Evolutionary conservation across 345 rosid genomes (phyloP).

Genomic region (Syzygium aromaticum): DNA sequence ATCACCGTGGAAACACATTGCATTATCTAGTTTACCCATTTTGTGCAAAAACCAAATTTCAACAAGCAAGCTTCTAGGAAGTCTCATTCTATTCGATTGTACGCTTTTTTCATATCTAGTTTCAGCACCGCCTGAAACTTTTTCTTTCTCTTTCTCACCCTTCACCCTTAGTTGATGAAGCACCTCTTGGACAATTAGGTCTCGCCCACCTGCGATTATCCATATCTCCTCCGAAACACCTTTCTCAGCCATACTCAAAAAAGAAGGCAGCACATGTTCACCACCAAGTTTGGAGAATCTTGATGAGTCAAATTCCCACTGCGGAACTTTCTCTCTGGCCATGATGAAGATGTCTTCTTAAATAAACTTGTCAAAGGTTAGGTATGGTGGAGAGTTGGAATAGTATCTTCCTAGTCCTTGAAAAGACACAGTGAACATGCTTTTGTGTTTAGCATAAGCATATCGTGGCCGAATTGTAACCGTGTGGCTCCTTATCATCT

Average conservation of each 20-base stretch:
- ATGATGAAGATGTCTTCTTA: too few species aligned
- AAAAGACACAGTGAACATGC: neutral
- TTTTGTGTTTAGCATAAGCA: neutral
- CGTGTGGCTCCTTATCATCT: neutral
- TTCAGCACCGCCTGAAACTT: too few species aligned
- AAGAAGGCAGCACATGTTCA: neutral
- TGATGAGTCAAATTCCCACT: neutral
- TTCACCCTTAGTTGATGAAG: too few species aligned
- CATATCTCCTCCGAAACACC: neutral
- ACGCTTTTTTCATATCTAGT: too few species aligned
- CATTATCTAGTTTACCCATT: too few species aligned
- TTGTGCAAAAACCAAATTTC: too few species aligned
- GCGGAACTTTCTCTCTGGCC: neutral
- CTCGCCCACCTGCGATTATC: neutral
- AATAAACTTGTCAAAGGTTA: neutral
- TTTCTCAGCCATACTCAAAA: neutral
- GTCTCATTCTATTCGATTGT: too few species aligned
- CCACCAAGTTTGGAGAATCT: neutral
- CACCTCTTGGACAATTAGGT: too few species aligned
- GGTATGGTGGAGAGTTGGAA: neutral
- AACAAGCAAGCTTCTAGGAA: too few species aligned
- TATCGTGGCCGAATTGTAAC: neutral
- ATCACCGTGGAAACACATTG: too few species aligned
- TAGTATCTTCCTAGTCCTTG: neutral
- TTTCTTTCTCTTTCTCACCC: too few species aligned